Conservation (phyloP, 1,284 basidiomycete genomes). For the Chalciporus sp. region DNA sequence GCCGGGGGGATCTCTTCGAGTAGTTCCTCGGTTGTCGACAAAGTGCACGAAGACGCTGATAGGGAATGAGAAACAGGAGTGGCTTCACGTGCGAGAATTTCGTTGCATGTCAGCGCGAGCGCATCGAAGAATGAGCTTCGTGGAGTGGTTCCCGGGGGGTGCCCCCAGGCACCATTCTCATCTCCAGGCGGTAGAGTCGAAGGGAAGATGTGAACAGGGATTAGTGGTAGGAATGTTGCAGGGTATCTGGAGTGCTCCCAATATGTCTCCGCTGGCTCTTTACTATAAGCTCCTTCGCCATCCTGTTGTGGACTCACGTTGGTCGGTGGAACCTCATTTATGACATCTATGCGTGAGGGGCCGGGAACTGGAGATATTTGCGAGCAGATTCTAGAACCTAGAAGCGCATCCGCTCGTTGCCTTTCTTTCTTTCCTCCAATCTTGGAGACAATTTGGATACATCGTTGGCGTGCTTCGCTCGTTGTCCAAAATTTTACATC, state of each 20-base stretch:
- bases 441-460: constrained; percentile 67
- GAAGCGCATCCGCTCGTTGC: constrained; percentile 58
- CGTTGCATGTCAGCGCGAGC: constrained; percentile 51
- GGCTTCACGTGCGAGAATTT: constrained; percentile 51
- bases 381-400: constrained; percentile 34
- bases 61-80: constrained; percentile 28
- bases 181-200: constrained; percentile 18
- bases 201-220: constrained; percentile 57
- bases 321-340: constrained; percentile 32
- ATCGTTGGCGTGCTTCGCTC: constrained; percentile 67
- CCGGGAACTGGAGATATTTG: background rate
- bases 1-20: constrained; percentile 12
- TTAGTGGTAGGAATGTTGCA: constrained; percentile 48
- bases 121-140: constrained; percentile 43
- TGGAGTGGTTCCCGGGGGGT: background rate
- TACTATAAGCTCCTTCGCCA: background rate
- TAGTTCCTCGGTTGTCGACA: background rate
- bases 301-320: constrained; percentile 21
- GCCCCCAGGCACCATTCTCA: background rate
- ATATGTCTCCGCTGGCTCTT: constrained; percentile 35
- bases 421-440: constrained; percentile 70
- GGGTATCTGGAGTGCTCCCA: constrained; percentile 69
- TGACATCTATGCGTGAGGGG: background rate
- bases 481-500: constrained; percentile 78
- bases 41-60: background rate